Conservation (phyloP, 2,329 filamentous ascomycete genomes). For the Dactylellina leptospora region DNA sequence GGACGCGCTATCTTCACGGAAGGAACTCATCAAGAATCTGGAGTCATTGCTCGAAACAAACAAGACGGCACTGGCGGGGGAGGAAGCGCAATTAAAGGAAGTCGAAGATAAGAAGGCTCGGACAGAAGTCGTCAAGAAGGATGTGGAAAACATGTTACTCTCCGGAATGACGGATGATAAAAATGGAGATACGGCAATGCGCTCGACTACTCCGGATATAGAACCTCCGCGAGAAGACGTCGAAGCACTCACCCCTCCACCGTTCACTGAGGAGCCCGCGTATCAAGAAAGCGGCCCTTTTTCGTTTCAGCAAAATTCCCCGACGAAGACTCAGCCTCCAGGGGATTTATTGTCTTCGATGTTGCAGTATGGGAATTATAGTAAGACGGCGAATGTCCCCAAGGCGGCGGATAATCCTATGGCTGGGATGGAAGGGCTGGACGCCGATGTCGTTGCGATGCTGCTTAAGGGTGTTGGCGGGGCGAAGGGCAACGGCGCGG, state of each 20-base stretch:
- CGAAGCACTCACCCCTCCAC: conserved; percentile 85
- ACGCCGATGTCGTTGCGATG: conserved; percentile 70
- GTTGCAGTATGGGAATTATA: conserved; percentile 60
- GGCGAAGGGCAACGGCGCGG: conserved; percentile 53
- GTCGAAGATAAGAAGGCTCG: conserved; percentile 73
- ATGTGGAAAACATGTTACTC: conserved; percentile 92
- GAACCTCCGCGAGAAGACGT: conserved; percentile 74
- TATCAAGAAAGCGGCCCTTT: conserved; percentile 59
- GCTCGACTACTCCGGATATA: conserved; percentile 65
- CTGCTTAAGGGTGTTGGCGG: conserved; percentile 62
- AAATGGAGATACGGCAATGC: conserved; percentile 61
- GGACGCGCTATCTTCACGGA: conserved; percentile 86
- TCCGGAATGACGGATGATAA: conserved; percentile 74
- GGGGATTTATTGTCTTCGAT: conserved; percentile 59
- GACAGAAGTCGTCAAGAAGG: conserved; percentile 82
- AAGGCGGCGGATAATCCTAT: conserved; percentile 65
- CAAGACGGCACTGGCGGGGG: conserved; percentile 72
- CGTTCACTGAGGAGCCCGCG: conserved; percentile 63
- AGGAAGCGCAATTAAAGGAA: conserved; percentile 73
- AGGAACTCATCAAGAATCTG: conserved; percentile 77
- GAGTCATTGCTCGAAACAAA: conserved; percentile 83
- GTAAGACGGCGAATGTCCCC: conserved; percentile 62
- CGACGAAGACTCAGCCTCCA: conserved; percentile 56
- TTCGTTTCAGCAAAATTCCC: conserved; percentile 60
- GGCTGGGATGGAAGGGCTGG: conserved; percentile 64